Percentiles rank a stretch among this genome's conserved stretches.
Conservation (phyloP, 2,329 filamentous ascomycete species). For the Boeremia lycopersici region DNA sequence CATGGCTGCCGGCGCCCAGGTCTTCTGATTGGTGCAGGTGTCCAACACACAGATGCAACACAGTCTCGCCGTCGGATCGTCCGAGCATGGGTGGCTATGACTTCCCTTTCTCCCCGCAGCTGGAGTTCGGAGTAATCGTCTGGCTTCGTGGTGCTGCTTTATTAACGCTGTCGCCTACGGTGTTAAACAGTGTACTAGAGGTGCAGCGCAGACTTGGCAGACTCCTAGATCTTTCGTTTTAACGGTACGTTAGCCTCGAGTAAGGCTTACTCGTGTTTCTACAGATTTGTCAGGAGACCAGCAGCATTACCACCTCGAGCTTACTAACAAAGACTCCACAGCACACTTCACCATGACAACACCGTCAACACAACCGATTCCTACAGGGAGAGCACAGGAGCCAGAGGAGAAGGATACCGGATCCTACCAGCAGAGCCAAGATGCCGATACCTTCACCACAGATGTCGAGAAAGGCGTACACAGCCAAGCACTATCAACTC, state of each 20-base stretch:
- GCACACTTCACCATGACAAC: constrained; percentile 28
- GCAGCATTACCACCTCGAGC: neutral
- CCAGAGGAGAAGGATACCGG: constrained; percentile 28
- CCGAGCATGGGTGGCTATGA: neutral
- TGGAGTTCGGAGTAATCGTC: neutral
- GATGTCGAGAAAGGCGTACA: constrained; percentile 39
- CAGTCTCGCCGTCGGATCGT: constrained; percentile 8
- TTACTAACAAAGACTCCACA: neutral
- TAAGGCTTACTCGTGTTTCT: neutral
- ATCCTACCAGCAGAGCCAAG: constrained; percentile 36
- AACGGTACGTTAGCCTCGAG: neutral
- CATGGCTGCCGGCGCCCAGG: neutral
- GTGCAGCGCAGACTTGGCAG: neutral
- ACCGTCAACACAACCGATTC: constrained; percentile 24
- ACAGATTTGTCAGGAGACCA: neutral
- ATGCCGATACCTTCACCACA: constrained; percentile 30
- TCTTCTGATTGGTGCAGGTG: neutral
- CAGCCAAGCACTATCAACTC: constrained; percentile 30
- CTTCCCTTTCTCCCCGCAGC: neutral
- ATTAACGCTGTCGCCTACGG: neutral
- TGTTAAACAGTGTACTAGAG: neutral
- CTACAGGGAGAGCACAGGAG: constrained; percentile 25
- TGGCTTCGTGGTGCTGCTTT: neutral
- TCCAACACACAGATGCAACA: neutral
- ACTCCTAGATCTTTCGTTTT: neutral